Percentiles rank a stretch among this genome's conserved stretches.
Conservation (phyloP, 2,329 filamentous ascomycete genomes). For the Lachnellula suecica region DNA sequence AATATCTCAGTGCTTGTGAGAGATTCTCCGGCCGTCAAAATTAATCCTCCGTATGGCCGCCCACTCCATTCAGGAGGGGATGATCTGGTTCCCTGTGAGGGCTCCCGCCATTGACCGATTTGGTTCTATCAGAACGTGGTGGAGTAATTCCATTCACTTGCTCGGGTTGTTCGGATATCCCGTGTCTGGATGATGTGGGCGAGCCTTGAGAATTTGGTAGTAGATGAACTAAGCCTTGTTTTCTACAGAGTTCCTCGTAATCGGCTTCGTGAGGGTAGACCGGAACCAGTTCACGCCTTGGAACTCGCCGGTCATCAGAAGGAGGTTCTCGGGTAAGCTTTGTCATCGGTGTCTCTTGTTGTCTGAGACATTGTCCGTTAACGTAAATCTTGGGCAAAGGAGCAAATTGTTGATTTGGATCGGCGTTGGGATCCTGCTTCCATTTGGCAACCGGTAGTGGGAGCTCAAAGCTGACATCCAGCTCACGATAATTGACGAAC, state of each 20-base stretch:
- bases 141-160: slow-evolving; percentile 31
- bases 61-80: slow-evolving; percentile 6
- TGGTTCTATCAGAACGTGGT: slow-evolving; percentile 30
- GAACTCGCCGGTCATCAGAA: slow-evolving; percentile 54
- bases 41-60: background rate
- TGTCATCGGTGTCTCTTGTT: slow-evolving; percentile 47
- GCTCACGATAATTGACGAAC: slow-evolving; percentile 57
- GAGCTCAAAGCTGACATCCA: slow-evolving; percentile 18
- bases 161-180: slow-evolving; percentile 8
- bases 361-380: slow-evolving; percentile 53
- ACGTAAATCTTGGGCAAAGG: slow-evolving; percentile 59
- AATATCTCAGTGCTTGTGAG: too few relatives aligned
- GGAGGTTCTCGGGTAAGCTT: slow-evolving; percentile 49
- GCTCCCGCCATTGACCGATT: slow-evolving; percentile 30
- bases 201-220: slow-evolving; percentile 29
- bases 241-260: slow-evolving; percentile 52
- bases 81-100: slow-evolving; percentile 13
- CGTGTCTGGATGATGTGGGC: slow-evolving; percentile 2
- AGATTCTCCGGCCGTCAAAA: too few relatives aligned
- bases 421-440: slow-evolving; percentile 56
- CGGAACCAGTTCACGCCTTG: slow-evolving; percentile 49
- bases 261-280: slow-evolving; percentile 57
- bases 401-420: slow-evolving; percentile 51
- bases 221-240: slow-evolving; percentile 58
- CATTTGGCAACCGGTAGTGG: slow-evolving; percentile 43